Evolutionary conservation across 192 early-diverging fungal genomes (phyloP), one percentile per base, ranked within the genome.

Genomic region (Coemansia sp.): DNA sequence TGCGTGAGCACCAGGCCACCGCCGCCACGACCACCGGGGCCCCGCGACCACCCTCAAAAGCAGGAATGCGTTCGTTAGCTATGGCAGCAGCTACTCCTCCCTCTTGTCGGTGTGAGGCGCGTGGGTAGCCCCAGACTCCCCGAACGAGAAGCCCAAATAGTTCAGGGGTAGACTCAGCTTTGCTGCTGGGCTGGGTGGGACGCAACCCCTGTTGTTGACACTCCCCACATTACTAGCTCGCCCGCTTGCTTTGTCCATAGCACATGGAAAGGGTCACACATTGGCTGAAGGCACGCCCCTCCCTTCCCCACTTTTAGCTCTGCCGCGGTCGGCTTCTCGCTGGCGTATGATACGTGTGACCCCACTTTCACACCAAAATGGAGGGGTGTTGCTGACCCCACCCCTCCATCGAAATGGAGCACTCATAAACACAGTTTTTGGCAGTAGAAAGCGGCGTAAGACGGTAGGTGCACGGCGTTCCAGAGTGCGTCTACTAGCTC

Each of bases 41-140:
- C 57, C 57, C 57, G 37, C 57, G 57, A 37, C 57, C 57, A 37
- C 34, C 35, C 14, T 19, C 57, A 37, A 59, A 59, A 37, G 57
- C 17, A 21, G 57, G 56, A 59, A 54, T 31, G 51, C 51, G 27
- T 54, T 54, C 51, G 27, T 54, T 54, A 54, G 51, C 51, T 1
- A 14, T 29, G 29, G 51, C 51, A 54, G 10, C 51, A 33, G 51
- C 10, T 6, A 21, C 46, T n/a, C 46, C 9, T 19, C 46, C 19
- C 17, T 48, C 17, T 41, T 19, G 50, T 51, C 10, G 51, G 27
- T 54, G 13, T n/a, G n/a, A 54, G 51, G 51, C 51, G 27, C 27
- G 51, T 54, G 51, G 46, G 51, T 29, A 29, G 29, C 51, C 51
- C 11, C 51, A 33, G 29, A 33, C 29, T 54, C 51, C 51, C 51